Percentiles rank a stretch among this genome's conserved stretches.
Evolutionary conservation across 352 stramenopile genomes (phyloP).

Genomic region (Pythium diclinum): DNA sequence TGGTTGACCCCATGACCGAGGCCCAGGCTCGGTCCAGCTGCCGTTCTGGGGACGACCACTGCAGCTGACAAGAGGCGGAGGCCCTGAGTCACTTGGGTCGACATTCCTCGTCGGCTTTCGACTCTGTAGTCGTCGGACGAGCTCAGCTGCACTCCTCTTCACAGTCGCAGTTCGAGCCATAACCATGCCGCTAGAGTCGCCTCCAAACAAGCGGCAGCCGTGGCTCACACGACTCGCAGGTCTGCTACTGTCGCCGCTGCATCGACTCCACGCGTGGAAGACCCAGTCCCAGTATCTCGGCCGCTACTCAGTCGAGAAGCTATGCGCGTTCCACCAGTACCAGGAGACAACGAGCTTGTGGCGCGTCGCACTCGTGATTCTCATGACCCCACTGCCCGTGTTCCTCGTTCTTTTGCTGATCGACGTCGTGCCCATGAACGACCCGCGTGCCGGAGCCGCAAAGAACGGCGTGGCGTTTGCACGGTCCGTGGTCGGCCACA

Average conservation of each 20-base stretch:
- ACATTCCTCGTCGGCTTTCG: background rate
- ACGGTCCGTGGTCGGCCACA: conserved; percentile 9
- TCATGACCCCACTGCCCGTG: background rate
- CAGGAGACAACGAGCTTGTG: conserved; percentile 1
- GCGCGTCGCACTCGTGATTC: conserved; percentile 14
- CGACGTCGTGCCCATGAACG: conserved; percentile 15
- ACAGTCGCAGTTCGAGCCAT: background rate
- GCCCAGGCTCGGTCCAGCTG: background rate
- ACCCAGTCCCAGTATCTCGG: conserved; percentile 24
- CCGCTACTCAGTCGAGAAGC: conserved; percentile 28
- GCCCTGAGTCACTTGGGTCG: background rate
- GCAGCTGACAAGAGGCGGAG: background rate
- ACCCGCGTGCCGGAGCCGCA: background rate
- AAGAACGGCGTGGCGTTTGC: conserved; percentile 10
- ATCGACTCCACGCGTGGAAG: conserved; percentile 21
- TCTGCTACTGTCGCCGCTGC: conserved; percentile 1
- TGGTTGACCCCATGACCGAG: background rate
- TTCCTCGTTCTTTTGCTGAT: conserved; percentile 6
- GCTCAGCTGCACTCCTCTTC: background rate
- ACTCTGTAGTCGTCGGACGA: background rate
- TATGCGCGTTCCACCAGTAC: conserved; percentile 20
- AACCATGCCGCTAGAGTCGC: background rate
- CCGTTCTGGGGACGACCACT: background rate
- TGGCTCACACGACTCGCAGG: background rate
- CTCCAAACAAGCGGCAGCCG: background rate